A percentile compares a stretch with the other conserved stretches of the same genome.
Evolutionary conservation across 2,329 filamentous ascomycete genomes (phyloP).

Genomic region (Alternaria brassicae): DNA sequence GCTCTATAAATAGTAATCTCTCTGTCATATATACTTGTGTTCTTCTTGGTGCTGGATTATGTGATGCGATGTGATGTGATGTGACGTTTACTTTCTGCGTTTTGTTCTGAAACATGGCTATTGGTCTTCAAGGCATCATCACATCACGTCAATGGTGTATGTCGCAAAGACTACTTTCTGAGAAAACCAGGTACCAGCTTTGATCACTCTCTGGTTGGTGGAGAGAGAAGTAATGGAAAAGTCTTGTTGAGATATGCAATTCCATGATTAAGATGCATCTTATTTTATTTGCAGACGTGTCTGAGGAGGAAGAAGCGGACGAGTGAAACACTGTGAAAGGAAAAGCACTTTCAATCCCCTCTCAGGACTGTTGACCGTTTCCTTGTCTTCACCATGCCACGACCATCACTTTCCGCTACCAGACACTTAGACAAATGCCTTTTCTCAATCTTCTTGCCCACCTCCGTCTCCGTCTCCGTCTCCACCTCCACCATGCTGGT

Average conservation of each 20-base stretch:
- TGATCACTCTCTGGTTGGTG: too few relatives aligned
- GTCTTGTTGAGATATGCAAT: background rate
- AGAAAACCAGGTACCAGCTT: too few relatives aligned
- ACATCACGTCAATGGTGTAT: too few relatives aligned
- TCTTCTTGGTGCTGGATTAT: too few relatives aligned
- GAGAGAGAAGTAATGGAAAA: background rate
- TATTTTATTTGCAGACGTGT: background rate
- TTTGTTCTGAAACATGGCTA: too few relatives aligned
- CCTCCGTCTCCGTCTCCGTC: background rate
- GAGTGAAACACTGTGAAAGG: background rate
- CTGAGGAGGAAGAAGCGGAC: background rate
- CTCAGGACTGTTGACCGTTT: background rate
- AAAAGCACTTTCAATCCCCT: background rate
- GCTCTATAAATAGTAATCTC: constrained; percentile 14
- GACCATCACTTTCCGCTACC: background rate
- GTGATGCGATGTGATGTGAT: too few relatives aligned
- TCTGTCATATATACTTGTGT: background rate
- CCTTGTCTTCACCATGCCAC: background rate
- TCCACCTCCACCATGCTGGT: background rate
- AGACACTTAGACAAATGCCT: constrained; percentile 8
- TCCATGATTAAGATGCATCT: background rate
- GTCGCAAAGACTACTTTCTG: too few relatives aligned
- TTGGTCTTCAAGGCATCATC: too few relatives aligned
- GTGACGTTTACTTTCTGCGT: too few relatives aligned
- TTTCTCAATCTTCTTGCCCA: constrained; percentile 2